These are phyloP conservation scores for Heimioporus sp. DNA, from an alignment of 768 basidiomycete genomes.

Conservation along the genomic window DNA sequence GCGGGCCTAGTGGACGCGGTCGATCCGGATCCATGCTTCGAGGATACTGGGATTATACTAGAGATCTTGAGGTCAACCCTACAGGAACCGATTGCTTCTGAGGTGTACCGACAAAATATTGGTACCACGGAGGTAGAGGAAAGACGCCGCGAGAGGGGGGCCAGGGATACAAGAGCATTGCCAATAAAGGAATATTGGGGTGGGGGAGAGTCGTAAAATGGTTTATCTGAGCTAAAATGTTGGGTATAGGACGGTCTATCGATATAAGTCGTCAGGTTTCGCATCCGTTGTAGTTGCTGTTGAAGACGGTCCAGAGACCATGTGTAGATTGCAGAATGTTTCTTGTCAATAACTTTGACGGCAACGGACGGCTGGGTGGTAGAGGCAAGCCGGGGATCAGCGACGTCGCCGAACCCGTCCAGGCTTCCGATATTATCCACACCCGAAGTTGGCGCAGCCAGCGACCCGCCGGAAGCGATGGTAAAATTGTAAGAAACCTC, in stretches of 20 bases:
- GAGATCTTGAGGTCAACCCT: constrained; percentile 81
- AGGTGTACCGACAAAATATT: constrained; percentile 91
- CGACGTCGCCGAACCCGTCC: constrained; percentile 89
- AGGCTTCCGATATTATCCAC: constrained; percentile 84
- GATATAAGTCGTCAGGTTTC: constrained; percentile 85
- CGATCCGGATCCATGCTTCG: constrained; percentile 61
- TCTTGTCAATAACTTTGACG: constrained; percentile 89
- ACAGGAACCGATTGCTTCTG: constrained; percentile 95
- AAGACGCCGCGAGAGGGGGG: constrained; percentile 73
- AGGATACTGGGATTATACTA: constrained; percentile 56
- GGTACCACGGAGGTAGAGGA: constrained; percentile 77
- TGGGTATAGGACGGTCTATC: constrained; percentile 91
- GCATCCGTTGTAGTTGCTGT: constrained; percentile 90
- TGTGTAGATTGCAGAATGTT: constrained; percentile 81
- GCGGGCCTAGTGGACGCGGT: constrained; percentile 67
- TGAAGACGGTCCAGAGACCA: constrained; percentile 91
- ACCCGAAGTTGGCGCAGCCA: constrained; percentile 78
- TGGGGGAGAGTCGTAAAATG: constrained; percentile 87
- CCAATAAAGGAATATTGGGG: constrained; percentile 94
- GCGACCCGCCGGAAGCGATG: constrained; percentile 77
- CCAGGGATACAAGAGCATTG: constrained; percentile 77
- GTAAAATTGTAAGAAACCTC: constrained; percentile 91
- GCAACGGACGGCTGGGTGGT: constrained; percentile 80
- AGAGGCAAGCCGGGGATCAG: constrained; percentile 75
- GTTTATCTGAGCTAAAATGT: constrained; percentile 91